Evolutionary conservation across 345 rosid species (phyloP).

Genomic region (Acer campestre): DNA sequence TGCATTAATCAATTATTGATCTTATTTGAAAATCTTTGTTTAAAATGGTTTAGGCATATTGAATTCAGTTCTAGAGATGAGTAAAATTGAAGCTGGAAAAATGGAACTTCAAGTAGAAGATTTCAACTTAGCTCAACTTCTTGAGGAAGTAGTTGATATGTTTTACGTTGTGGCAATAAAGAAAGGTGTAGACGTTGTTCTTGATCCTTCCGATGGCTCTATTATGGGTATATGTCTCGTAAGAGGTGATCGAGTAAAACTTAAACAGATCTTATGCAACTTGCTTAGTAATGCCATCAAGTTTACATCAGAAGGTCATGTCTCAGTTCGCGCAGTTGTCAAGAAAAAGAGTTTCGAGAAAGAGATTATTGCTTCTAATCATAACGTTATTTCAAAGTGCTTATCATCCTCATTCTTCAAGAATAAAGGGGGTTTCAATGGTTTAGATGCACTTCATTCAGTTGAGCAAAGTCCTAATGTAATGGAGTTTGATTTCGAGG

Average conservation of each 20-base stretch:
- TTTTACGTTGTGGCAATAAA: constrained; percentile 31
- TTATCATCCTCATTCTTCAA: constrained; percentile 23
- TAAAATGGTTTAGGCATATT: constrained; percentile 29
- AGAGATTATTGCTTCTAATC: constrained; percentile 35
- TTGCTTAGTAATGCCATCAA: constrained; percentile 37
- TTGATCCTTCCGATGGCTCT: constrained; percentile 40
- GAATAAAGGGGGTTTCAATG: constrained; percentile 19
- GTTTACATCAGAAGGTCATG: constrained; percentile 39
- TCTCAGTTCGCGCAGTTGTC: constrained; percentile 28
- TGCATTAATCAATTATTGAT: no score
- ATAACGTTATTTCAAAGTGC: constrained; percentile 15
- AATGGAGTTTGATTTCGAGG: constrained; percentile 36
- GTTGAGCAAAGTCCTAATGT: constrained; percentile 29
- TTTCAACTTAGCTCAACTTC: constrained; percentile 34
- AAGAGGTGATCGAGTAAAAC: constrained; percentile 30
- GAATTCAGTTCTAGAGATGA: constrained; percentile 37
- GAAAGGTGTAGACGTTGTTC: constrained; percentile 36
- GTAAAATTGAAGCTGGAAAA: constrained; percentile 44
- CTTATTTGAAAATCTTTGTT: not conserved
- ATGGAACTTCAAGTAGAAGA: constrained; percentile 30
- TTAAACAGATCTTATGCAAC: constrained; percentile 41
- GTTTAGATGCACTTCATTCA: constrained; percentile 26
- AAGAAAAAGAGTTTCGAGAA: constrained; percentile 29
- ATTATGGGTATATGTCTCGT: constrained; percentile 27
- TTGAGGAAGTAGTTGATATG: constrained; percentile 40